Base-by-base conservation (phyloP, 768 basidiomycete genomes). In the Galerina sulciceps region DNA sequence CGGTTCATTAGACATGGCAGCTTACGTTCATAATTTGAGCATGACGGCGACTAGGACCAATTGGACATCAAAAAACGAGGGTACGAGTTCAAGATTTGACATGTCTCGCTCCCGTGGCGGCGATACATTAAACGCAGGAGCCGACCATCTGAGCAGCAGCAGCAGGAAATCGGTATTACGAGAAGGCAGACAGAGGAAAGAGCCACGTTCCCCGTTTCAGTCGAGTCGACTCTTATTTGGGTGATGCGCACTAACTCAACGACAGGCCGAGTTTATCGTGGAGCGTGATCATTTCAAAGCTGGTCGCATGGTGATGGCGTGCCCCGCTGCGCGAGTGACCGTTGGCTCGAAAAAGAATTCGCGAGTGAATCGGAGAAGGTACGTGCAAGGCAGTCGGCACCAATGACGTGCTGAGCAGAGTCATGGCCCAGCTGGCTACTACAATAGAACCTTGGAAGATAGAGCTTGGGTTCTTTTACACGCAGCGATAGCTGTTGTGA, bases 301-400 rank as follows among this genome's bases (percentile, higher is more conserved):
- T 26, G 50, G 48, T 51, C 48, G 57, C 57, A 58, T 58, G 57
- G 50, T 50, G 51, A 58, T 55, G 53, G 49, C 57, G 57, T 54
- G 58, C 59, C 37, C 37, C 42, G 46, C n/a, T 34, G 20, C 46
- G 44, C 35, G 50, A 45, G 45, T 45, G 57, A 23, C 15, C 15
- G 49, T 35, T 17, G 38, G 22, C 18, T 51, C 22, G 53, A 55
- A 55, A 55, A 56, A 57, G 58, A 59, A 57, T 44, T 54, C 50
- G 61, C 64, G 64, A 53, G 54, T 58, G 58, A 62, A 65, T 60
- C 61, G 64, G 64, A 57, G 55, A 62, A 59, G 53, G 26, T 31
- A 31, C 26, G 5, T 31, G 26, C 26, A 5, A 34, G 42, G 35
- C 50, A 53, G 23, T 51, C 50, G 34, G 26, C 46, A 47, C 22